Evolutionary conservation across 192 early-diverging fungal genomes (phyloP), one percentile per base, ranked within the genome.

Genomic region (Backusella tuberculispora): DNA sequence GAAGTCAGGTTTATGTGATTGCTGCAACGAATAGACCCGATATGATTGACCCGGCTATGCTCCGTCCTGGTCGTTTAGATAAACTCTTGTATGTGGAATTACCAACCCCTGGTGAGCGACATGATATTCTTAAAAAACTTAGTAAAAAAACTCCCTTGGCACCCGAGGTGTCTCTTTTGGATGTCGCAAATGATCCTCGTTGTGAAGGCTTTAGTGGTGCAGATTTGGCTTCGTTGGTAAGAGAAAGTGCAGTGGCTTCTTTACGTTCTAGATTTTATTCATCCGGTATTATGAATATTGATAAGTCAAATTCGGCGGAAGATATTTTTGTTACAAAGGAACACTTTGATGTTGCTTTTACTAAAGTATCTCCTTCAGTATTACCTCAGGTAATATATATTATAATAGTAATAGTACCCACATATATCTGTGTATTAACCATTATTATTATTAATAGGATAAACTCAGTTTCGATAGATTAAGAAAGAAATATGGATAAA

Each of bases 81-180:
- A 97, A 97, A 75, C 81, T 96, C n/a, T 85, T 99, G n/a, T 99
- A 98, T 81, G 96, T 99, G 1, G 96, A 97, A 80, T 81, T 99
- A 63, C 98, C 98, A 0, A 91, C 88, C 2, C 81, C 89, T 40
- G 72, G 69, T 19, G 97, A 98, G 78, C 88, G 98, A 1, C 81
- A 85, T 6, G 94, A 96, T 44, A 99, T 99, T 47, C 77, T 99
- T 47, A 85, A 83, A 19, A 96, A 95, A 4, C 75, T 98, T 13
- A 88, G 92, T 4, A 84, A 88, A 13, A 89, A 90, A 47, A 96
- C 95, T 1, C 97, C 97, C 15, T 79, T 98, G 41, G 77, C 60
- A 3, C 72, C 85, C 1, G 81, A 85, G 48, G 87, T 96, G 24
- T 83, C 86, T 2, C 77, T 95, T 46, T 76, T 77, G 37, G 74